Base-by-base conservation (phyloP, 139 green algal genomes). In the Diplosphaera chodatii region DNA sequence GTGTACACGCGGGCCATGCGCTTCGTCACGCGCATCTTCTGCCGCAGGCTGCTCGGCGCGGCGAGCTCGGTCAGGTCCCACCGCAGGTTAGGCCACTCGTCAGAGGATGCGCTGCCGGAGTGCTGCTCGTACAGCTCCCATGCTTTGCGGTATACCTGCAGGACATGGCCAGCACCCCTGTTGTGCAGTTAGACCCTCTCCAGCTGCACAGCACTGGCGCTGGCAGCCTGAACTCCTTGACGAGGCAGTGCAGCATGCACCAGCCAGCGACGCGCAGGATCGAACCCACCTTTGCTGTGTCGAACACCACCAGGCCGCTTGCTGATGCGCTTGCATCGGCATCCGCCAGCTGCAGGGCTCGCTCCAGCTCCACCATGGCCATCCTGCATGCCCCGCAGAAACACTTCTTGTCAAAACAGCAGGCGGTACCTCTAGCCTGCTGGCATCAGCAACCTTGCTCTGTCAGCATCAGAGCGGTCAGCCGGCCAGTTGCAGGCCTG, bases 1-100 rank as follows among this genome's bases (percentile, higher is more conserved):
- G 66, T 71, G 73, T 91, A 94, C 23, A 77, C 82, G 5, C 81
- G 67, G 71, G 81, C 72, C 83, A 94, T 89, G 55, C 87, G 77
- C 40, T 82, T 68, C 6, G 78, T 77, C 1, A 79, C 75, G 20
- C 71, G 67, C 62, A 85, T 33, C 63, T 88, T 86, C 20, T 73
- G 59, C 6, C 74, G 55, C 8, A 75, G 37, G 25, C 71, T 5
- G 28, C 69, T 40, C 10, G 83, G 83, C 3, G 74, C 37, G 22
- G 73, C 82, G 20, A 90, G 71, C 40, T 80, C 68, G 0, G 86
- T 31, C 64, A 90, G 66, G 40, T 90, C 85, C 66, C 73, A 62
- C 30, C 78, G 70, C 48, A 90, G 65, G 31, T 78, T 76, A 23
- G 74, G 80, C 85, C 85, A 93, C 69, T 92, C 85, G 28, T 66